Conservation (phyloP, 1,284 basidiomycete species). For the Irpex sp. region DNA sequence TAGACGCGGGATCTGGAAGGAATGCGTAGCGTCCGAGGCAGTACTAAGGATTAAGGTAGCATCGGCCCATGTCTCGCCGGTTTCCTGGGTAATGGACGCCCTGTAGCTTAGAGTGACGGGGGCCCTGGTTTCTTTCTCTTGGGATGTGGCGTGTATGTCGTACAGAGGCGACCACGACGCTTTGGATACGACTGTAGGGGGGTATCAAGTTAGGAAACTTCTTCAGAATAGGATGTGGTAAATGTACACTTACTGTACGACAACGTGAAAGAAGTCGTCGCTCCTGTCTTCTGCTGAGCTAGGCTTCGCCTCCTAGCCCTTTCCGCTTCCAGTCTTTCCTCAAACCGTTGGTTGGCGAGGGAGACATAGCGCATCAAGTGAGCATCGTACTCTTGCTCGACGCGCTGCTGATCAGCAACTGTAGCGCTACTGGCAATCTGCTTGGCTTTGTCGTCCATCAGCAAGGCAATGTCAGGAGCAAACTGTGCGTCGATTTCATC, state of each 20-base stretch:
- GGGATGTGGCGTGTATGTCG: slow-evolving; percentile 50
- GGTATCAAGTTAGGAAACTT: not conserved
- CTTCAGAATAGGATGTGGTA: not conserved
- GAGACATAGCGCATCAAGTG: slow-evolving; percentile 26
- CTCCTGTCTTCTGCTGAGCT: not conserved
- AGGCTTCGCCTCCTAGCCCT: not conserved
- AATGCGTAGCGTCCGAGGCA: slow-evolving; percentile 19
- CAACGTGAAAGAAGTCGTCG: slow-evolving; percentile 27
- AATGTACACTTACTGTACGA: slow-evolving; percentile 46
- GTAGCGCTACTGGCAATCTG: not conserved
- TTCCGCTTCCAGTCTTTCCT: not conserved
- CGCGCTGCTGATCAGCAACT: not conserved
- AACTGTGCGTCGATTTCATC: not conserved
- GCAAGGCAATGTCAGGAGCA: not conserved
- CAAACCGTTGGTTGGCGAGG: not conserved
- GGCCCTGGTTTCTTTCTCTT: slow-evolving; percentile 38
- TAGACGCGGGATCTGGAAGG: slow-evolving; percentile 14
- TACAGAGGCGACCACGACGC: slow-evolving; percentile 53
- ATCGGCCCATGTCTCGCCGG: slow-evolving; percentile 57
- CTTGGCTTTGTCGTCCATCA: slow-evolving; percentile 2
- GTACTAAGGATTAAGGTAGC: slow-evolving; percentile 51
- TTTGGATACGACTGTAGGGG: slow-evolving; percentile 41
- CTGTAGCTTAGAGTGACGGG: slow-evolving; percentile 51
- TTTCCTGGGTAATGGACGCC: slow-evolving; percentile 48
- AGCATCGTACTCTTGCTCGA: slow-evolving; percentile 17